Percentiles rank a stretch among this genome's conserved stretches.
phyloP scores from a whole-genome alignment of 2,329 filamentous ascomycete genomes.

The Neofusicoccum cordaticola region DNA sequence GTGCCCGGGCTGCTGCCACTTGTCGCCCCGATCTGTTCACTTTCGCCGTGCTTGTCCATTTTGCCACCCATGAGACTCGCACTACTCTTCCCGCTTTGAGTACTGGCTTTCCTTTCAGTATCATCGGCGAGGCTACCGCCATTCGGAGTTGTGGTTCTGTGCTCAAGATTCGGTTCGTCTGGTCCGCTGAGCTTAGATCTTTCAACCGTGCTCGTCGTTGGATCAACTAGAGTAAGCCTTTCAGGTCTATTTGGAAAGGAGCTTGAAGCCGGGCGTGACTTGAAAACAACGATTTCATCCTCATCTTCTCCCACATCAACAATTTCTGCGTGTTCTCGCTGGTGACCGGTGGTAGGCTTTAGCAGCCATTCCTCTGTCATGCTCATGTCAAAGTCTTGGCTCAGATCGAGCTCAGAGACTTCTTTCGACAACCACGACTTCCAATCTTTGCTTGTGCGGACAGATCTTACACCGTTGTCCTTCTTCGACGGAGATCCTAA shows the following conservation, averaged over 20 bases:
- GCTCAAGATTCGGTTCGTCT: not conserved
- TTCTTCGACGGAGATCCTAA: constrained; percentile 28
- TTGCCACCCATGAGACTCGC: too few species aligned
- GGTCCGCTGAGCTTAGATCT: not conserved
- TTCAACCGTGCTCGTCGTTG: not conserved
- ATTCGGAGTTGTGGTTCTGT: not conserved
- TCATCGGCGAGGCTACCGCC: not conserved
- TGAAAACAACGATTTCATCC: constrained; percentile 18
- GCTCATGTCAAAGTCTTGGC: constrained; percentile 27
- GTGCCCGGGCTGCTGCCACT: not conserved
- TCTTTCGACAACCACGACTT: constrained; percentile 47
- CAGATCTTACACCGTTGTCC: constrained; percentile 19
- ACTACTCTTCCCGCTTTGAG: not conserved
- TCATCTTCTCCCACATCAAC: constrained; percentile 25
- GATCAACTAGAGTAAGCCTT: not conserved
- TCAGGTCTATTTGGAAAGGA: constrained; percentile 15
- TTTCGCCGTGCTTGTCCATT: not conserved
- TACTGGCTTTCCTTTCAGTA: not conserved
- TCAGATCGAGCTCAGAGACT: constrained; percentile 36
- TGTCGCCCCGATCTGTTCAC: not conserved
- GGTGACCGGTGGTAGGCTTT: constrained; percentile 19
- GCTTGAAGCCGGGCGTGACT: constrained; percentile 18
- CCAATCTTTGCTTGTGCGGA: constrained; percentile 44
- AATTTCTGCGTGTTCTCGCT: constrained; percentile 27
- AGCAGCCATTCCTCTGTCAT: constrained; percentile 27